Percentiles rank a stretch among this genome's conserved stretches.
Evolutionary conservation across 1,284 basidiomycete species (phyloP).

Genomic region (Ceratobasidium sp.): DNA sequence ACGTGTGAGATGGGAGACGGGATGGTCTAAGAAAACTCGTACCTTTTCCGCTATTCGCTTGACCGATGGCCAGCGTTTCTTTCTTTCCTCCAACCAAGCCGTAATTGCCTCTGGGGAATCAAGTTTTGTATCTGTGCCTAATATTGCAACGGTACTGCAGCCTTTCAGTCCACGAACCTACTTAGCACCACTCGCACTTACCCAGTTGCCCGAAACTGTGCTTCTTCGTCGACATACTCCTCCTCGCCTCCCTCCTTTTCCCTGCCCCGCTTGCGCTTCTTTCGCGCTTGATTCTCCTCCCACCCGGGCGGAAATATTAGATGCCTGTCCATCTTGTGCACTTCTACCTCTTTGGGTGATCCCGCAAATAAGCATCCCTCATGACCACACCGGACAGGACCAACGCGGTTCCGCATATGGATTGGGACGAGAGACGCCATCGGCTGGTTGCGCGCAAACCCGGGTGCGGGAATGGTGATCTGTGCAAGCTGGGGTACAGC

Average conservation of each 20-base stretch:
- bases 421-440: conserved; percentile 28
- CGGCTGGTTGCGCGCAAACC: conserved; percentile 41
- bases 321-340: conserved; percentile 90
- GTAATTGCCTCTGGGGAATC: conserved; percentile 82
- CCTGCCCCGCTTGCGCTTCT: conserved; percentile 72
- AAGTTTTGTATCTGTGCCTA: conserved; percentile 77
- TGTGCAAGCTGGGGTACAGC: conserved; percentile 29
- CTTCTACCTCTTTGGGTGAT: conserved; percentile 74
- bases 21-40: background rate
- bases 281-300: conserved; percentile 59
- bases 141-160: conserved; percentile 76
- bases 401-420: conserved; percentile 51
- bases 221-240: conserved; percentile 45
- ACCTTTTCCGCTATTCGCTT: conserved; percentile 74
- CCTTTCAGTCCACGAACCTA: conserved; percentile 44
- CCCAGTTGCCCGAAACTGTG: conserved; percentile 16
- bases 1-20: conserved; percentile 12
- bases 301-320: conserved; percentile 80
- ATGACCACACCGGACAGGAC: conserved; percentile 67
- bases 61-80: conserved; percentile 78
- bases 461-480: conserved; percentile 45
- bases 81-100: conserved; percentile 87
- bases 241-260: conserved; percentile 70
- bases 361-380: conserved; percentile 76
- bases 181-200: background rate